Evolutionary conservation across 495 filamentous ascomycete species (phyloP).

Genomic region (Neurospora sp.): DNA sequence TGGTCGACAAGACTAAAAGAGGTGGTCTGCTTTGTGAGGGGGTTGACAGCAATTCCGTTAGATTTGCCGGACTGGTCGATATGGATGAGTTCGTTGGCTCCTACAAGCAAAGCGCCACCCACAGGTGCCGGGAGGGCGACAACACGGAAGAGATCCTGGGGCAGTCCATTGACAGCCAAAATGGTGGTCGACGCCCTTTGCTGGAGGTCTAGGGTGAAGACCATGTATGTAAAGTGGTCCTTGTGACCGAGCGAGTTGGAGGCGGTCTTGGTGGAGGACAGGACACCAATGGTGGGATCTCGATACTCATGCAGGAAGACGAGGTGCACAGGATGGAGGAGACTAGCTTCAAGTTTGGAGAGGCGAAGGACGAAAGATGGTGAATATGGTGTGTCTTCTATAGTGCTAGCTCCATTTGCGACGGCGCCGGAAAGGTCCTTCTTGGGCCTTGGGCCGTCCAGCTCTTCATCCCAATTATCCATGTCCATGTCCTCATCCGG

Average conservation of each 20-base stretch:
- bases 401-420: conserved; percentile 44
- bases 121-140: conserved; percentile 76
- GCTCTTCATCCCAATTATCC: conserved; percentile 76
- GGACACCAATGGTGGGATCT: conserved; percentile 91
- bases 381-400: conserved; percentile 65
- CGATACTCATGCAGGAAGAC: conserved; percentile 94
- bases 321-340: conserved; percentile 81
- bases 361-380: conserved; percentile 86
- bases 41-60: conserved; percentile 89
- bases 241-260: conserved; percentile 71
- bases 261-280: conserved; percentile 63
- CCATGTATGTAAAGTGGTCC: conserved; percentile 78
- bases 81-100: conserved; percentile 84
- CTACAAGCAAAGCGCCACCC: conserved; percentile 79
- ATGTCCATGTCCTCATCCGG: conserved; percentile 80
- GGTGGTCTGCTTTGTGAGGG: conserved; percentile 69
- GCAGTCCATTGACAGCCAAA: conserved; percentile 71
- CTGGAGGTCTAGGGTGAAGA: conserved; percentile 90
- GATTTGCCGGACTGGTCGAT: conserved; percentile 92
- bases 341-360: conserved; percentile 72
- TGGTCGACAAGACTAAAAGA: conserved; percentile 76
- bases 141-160: conserved; percentile 81
- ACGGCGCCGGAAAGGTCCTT: conserved; percentile 33
- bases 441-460: conserved; percentile 48
- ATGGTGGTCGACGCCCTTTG: conserved; percentile 90